Evolutionary conservation across 2,329 filamentous ascomycete species (phyloP).

Genomic region (Fusarium coffeatum): DNA sequence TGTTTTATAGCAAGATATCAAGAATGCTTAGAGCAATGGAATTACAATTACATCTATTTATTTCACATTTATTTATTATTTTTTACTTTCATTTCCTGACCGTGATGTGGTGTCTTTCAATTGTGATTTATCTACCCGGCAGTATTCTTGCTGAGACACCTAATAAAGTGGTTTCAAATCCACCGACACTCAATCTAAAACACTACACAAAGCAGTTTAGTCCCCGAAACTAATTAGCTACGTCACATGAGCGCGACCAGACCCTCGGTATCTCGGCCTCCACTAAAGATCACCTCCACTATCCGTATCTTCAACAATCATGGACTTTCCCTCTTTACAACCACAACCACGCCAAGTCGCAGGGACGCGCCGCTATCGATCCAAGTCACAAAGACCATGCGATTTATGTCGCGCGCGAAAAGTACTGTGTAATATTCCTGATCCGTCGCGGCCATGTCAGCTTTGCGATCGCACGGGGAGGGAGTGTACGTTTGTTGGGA

Average conservation of each 20-base stretch:
- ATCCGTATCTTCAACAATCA: background rate
- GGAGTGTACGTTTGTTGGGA: slow-evolving; percentile 41
- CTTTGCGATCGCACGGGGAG: slow-evolving; percentile 41
- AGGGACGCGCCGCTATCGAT: slow-evolving; percentile 2
- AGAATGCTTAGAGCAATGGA: slow-evolving; percentile 29
- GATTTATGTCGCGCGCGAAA: slow-evolving; percentile 31
- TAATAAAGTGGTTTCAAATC: background rate
- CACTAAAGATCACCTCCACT: background rate
- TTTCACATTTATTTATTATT: background rate
- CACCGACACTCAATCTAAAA: background rate
- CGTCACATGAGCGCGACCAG: slow-evolving; percentile 12
- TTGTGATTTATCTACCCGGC: background rate
- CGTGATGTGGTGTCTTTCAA: background rate
- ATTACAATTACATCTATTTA: too few relatives aligned
- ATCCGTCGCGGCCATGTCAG: slow-evolving; percentile 42
- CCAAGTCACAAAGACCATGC: slow-evolving; percentile 5
- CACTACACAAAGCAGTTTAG: background rate
- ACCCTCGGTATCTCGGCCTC: background rate
- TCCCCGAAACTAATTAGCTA: background rate
- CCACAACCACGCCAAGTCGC: slow-evolving; percentile 4
- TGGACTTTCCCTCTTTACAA: background rate
- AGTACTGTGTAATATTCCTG: slow-evolving; percentile 45
- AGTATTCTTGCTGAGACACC: background rate
- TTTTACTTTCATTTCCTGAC: background rate
- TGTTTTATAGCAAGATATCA: slow-evolving; percentile 19